Evolutionary conservation across 1,139 yeast species (phyloP).

Genomic region (Kodamaea anthophila): DNA sequence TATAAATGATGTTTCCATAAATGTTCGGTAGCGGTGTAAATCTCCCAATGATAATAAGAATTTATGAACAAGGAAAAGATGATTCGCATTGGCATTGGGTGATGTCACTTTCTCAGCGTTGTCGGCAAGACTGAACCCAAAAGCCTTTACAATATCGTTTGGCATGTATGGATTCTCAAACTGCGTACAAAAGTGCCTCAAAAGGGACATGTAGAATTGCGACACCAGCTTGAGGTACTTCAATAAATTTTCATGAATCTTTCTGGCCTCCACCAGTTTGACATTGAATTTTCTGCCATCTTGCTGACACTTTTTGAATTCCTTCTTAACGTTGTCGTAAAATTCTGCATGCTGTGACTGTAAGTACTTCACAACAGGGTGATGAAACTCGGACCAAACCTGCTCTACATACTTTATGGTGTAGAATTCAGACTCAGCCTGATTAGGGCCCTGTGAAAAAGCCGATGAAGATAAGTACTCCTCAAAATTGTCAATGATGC

Average conservation of each 20-base stretch:
- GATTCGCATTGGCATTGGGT: slow-evolving; percentile 29
- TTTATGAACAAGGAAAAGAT: slow-evolving; percentile 46
- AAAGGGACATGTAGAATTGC: slow-evolving; percentile 39
- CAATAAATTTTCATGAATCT: slow-evolving; percentile 44
- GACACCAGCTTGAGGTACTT: slow-evolving; percentile 43
- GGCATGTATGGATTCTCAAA: slow-evolving; percentile 33
- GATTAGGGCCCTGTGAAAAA: slow-evolving; percentile 10
- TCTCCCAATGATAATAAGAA: slow-evolving; percentile 56
- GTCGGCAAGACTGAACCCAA: slow-evolving; percentile 14
- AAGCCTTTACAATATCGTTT: slow-evolving; percentile 18
- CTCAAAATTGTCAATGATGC: slow-evolving; percentile 32
- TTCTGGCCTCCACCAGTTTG: slow-evolving; percentile 50
- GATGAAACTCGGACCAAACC: slow-evolving; percentile 58
- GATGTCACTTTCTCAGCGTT: slow-evolving; percentile 14
- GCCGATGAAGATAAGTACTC: slow-evolving; percentile 16
- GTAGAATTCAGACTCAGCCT: slow-evolving; percentile 20
- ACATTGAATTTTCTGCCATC: slow-evolving; percentile 17
- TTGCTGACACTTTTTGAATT: slow-evolving; percentile 15
- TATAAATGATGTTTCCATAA: slow-evolving; percentile 37
- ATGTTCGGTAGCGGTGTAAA: slow-evolving; percentile 50
- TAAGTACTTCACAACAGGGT: slow-evolving; percentile 55
- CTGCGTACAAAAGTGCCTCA: slow-evolving; percentile 32
- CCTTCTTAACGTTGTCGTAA: slow-evolving; percentile 12
- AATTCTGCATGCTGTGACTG: slow-evolving; percentile 34
- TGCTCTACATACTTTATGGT: slow-evolving; percentile 36